Percentiles rank a stretch among this genome's conserved stretches.
These are phyloP conservation scores for Striga hermonthica DNA, from an alignment of 305 asterid genomes.

Conservation along the genomic window DNA sequence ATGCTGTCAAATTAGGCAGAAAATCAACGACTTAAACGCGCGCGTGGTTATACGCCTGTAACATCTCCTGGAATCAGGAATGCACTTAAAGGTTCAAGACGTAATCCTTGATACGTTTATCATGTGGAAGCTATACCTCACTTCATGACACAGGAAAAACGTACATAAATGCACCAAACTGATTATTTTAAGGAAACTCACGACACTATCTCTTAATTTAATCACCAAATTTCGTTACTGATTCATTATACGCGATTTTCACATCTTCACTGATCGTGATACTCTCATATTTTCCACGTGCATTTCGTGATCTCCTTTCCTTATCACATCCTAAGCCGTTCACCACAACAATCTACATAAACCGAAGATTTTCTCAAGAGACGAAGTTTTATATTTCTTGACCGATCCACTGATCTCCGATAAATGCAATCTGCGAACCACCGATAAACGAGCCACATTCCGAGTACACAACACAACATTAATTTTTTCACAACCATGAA, in stretches of 20 bases:
- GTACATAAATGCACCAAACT: background rate
- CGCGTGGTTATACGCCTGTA: too few relatives aligned
- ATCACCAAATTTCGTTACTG: background rate
- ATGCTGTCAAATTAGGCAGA: too few relatives aligned
- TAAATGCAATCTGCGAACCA: too few relatives aligned
- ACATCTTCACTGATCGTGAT: background rate
- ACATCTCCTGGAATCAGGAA: too few relatives aligned
- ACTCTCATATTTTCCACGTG: background rate
- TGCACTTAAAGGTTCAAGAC: too few relatives aligned
- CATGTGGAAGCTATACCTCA: too few relatives aligned
- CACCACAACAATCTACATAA: background rate
- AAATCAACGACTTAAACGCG: too few relatives aligned
- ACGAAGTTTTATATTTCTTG: background rate
- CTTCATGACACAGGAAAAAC: too few relatives aligned
- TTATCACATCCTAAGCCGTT: too few relatives aligned
- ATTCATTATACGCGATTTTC: background rate
- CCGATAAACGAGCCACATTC: background rate
- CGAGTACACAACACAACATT: background rate
- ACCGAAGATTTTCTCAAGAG: too few relatives aligned
- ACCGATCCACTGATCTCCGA: background rate
- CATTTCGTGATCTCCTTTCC: background rate
- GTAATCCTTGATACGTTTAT: too few relatives aligned
- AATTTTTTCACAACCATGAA: constrained; percentile 33
- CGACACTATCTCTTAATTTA: background rate
- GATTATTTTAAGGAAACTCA: background rate